phyloP scores from a whole-genome alignment of 345 rosid genomes.

The Lenwebbia sp. region DNA sequence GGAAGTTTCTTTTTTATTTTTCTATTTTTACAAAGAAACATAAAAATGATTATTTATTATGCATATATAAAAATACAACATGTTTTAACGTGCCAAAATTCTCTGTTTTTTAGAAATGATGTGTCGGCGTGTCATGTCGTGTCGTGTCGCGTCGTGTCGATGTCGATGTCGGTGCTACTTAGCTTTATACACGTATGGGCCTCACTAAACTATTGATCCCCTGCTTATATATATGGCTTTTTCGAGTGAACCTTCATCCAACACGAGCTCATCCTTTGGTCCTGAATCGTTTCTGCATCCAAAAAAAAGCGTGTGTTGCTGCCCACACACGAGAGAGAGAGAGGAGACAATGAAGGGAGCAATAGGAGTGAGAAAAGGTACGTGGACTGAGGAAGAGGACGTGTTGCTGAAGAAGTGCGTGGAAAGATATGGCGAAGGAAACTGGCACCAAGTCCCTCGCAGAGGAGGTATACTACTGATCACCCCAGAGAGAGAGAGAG shows the following conservation, averaged over 20 bases:
- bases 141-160: no score
- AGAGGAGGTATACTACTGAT: not conserved
- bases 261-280: not conserved
- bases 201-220: no score
- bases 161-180: no score
- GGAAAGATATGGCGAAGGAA: no score
- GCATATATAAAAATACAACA: no score
- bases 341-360: not conserved
- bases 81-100: no score
- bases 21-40: no score
- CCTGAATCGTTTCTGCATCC: not conserved
- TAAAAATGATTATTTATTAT: no score
- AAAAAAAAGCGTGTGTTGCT: not conserved
- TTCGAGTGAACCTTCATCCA: not conserved
- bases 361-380: conserved; percentile 11
- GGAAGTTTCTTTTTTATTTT: no score
- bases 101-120: no score
- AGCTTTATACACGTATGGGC: no score
- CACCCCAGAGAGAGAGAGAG: not conserved
- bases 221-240: not conserved
- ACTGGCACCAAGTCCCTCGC: conserved; percentile 23
- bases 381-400: conserved; percentile 40
- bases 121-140: no score
- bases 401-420: conserved; percentile 17
- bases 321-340: not conserved